phyloP scores from a whole-genome alignment of 805 yeast genomes.

The Candida boleticola region DNA sequence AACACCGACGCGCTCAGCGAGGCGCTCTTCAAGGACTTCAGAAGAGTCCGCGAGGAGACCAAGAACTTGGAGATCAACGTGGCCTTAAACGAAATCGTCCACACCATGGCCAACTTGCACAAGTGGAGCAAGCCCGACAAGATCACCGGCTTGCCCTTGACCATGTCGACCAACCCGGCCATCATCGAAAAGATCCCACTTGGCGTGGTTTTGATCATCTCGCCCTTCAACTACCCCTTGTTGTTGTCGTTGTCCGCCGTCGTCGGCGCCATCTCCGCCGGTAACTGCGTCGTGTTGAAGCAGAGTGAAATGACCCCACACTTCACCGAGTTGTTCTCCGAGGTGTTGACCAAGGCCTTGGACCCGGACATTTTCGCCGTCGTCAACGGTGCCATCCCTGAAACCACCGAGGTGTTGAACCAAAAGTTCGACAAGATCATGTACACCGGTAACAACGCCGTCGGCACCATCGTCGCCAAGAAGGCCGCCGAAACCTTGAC shows the following conservation, averaged over 20 bases:
- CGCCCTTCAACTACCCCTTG: conserved; percentile 83
- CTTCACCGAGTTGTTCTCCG: conserved; percentile 55
- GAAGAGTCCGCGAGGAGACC: conserved; percentile 64
- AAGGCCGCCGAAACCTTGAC: conserved; percentile 86
- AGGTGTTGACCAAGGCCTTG: conserved; percentile 50
- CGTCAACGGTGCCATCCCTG: conserved; percentile 72
- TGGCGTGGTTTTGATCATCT: conserved; percentile 71
- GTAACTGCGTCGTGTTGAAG: conserved; percentile 76
- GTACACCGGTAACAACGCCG: conserved; percentile 77
- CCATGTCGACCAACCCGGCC: conserved; percentile 27
- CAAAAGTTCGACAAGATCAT: conserved; percentile 77
- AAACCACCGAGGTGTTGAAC: conserved; percentile 56
- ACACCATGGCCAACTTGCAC: conserved; percentile 57
- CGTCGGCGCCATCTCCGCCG: conserved; percentile 80
- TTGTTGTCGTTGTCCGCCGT: conserved; percentile 62
- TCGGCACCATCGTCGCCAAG: conserved; percentile 72
- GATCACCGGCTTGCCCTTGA: conserved; percentile 35
- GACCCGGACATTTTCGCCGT: conserved; percentile 57
- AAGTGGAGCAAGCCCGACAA: conserved; percentile 58
- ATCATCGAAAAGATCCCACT: conserved; percentile 39
- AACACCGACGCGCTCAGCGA: conserved; percentile 50
- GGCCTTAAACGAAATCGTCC: conserved; percentile 52
- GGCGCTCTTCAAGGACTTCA: conserved; percentile 67
- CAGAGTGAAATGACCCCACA: conserved; percentile 73
- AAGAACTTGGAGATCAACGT: conserved; percentile 54